phyloP scores from a whole-genome alignment of 2,329 filamentous ascomycete genomes.

The Alternaria gansuensis region DNA sequence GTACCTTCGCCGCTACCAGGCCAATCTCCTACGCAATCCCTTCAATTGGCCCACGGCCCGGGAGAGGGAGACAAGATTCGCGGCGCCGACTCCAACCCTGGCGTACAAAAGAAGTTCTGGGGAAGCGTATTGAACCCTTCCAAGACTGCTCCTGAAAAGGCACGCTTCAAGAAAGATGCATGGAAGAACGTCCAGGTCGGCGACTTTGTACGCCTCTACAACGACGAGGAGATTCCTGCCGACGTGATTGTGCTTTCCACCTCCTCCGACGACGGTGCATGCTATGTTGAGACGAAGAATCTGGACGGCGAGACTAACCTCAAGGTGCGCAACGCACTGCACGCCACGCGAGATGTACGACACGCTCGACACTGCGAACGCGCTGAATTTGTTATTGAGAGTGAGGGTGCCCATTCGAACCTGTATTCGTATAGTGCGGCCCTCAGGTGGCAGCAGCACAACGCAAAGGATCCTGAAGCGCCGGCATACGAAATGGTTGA shows the following conservation, averaged over 20 bases:
- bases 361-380: conserved; percentile 93
- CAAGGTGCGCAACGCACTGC: conserved; percentile 90
- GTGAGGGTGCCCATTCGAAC: conserved; percentile 90
- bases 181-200: conserved; percentile 97
- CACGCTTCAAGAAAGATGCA: conserved; percentile 87
- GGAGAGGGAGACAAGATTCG: conserved; percentile 42
- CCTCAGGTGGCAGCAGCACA: conserved; percentile 82
- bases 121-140: conserved; percentile 79
- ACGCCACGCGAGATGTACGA: conserved; percentile 81
- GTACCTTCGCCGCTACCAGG: conserved; percentile 81
- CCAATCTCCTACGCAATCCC: conserved; percentile 43
- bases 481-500: conserved; percentile 83
- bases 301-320: conserved; percentile 97
- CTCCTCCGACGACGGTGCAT: conserved; percentile 91
- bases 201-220: conserved; percentile 96
- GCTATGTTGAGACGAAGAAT: conserved; percentile 98
- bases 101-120: conserved; percentile 61
- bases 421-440: conserved; percentile 94
- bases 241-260: conserved; percentile 93
- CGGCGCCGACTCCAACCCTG: conserved; percentile 33
- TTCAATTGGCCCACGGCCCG: conserved; percentile 38
- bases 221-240: conserved; percentile 92
- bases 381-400: conserved; percentile 86
- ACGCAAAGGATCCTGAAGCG: conserved; percentile 69
- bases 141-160: conserved; percentile 70